Base-by-base conservation (phyloP, 495 filamentous ascomycete genomes). In the Trichoderma asperelloides region DNA sequence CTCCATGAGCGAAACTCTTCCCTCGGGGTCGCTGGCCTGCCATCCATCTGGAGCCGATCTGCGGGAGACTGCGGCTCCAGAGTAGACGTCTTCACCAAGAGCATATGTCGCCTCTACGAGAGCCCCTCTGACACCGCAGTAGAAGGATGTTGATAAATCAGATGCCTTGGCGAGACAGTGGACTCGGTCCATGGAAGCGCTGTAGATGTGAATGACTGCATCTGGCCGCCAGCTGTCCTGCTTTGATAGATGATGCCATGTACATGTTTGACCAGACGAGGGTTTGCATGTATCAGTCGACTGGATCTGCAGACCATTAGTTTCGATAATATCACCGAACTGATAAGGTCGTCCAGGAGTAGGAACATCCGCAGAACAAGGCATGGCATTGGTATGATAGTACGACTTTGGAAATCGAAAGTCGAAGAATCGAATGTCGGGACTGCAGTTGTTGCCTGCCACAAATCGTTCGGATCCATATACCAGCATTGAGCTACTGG, bases 321-420 rank as follows among this genome's bases (percentile, higher is more conserved):
- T 2, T 65, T 55, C 9, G 30, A 63, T 25, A 33, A 18, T 9
- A 40, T 39, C 7, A 39, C 6, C n/a, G 70, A 66, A 15, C 67
- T 62, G 18, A 66, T 68, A 0, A 73, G 77, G 69, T 0, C 79
- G 79, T 4, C 40, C 28, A 2, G 80, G 78, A 49, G 76, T 78
- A 0, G 81, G 81, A 0, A 16, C 28, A 0, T 64, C 49, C 25
- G 45, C 69, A 8, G 72, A 49, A 62, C 81, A 83, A 0, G 79
- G 72, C 3, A 83, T 71, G 7, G 73, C 75, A 1, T 75, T 70
- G 13, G 78, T 80, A 62, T 83, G 76, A 30, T 80, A 74, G 66
- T 83, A 83, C 3, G 68, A 57, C 67, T 76, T 78, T 0, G 75
- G 68, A 77, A 78, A 81, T 11, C 81, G 79, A 40, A 81, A 81